Evolutionary conservation across 2,329 filamentous ascomycete genomes (phyloP).

Genomic region (Exophiala sideris): DNA sequence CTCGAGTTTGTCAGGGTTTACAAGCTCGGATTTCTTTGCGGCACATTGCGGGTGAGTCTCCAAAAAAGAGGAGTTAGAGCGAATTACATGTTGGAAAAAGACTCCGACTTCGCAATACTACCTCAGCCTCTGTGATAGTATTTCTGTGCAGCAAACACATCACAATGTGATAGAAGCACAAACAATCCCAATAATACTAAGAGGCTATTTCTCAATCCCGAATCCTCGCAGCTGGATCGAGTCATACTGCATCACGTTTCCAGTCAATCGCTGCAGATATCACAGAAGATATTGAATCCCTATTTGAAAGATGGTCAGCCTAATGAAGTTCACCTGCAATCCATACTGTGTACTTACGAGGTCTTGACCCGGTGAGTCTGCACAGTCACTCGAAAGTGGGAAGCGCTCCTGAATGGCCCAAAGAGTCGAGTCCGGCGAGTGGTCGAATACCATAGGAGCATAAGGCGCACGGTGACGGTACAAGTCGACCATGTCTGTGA

Average conservation of each 20-base stretch:
- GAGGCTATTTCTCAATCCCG: too few relatives aligned
- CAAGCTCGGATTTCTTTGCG: too few relatives aligned
- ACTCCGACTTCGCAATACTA: too few relatives aligned
- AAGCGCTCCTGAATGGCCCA: conserved; percentile 10
- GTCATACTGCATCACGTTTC: background rate
- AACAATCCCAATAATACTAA: too few relatives aligned
- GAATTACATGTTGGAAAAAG: too few relatives aligned
- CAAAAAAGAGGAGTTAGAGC: too few relatives aligned
- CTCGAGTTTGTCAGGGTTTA: too few relatives aligned
- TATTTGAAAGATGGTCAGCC: background rate
- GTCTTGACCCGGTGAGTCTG: conserved; percentile 11
- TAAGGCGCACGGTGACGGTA: conserved; percentile 4
- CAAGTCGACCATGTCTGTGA: conserved; percentile 11
- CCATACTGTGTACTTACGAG: conserved; percentile 1
- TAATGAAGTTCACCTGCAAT: background rate
- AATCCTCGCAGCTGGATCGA: too few relatives aligned
- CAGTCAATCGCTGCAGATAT: background rate
- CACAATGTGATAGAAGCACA: too few relatives aligned
- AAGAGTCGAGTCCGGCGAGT: conserved; percentile 3
- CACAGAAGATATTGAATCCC: conserved; percentile 13
- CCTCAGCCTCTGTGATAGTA: too few relatives aligned
- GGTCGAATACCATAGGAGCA: conserved; percentile 10
- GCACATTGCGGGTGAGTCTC: too few relatives aligned
- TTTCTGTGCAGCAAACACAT: too few relatives aligned
- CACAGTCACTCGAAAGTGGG: conserved; percentile 13